Evolutionary conservation across 352 stramenopile genomes (phyloP).

Genomic region (Pythium graminicola): DNA sequence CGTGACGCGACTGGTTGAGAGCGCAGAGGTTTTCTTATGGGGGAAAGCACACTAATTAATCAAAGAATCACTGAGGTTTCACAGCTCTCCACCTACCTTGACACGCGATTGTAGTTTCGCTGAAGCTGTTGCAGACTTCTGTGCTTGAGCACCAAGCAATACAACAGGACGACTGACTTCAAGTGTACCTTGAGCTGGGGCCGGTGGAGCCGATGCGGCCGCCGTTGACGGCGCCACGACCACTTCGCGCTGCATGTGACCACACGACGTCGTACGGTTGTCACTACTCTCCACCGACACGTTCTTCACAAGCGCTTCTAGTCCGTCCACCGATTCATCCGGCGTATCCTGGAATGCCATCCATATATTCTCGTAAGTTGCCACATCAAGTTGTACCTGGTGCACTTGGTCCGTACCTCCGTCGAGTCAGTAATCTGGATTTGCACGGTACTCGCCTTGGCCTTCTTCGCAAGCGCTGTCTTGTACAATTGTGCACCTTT

Average conservation of each 20-base stretch:
- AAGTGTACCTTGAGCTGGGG: constrained; percentile 33
- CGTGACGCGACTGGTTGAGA: constrained; percentile 33
- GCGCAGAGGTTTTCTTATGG: constrained; percentile 35
- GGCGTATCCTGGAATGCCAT: constrained; percentile 25
- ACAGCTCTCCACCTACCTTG: constrained; percentile 33
- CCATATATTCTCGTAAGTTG: too few species aligned
- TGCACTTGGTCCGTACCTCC: too few species aligned
- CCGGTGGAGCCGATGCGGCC: constrained; percentile 11
- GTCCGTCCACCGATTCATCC: constrained; percentile 50
- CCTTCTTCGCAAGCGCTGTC: constrained; percentile 74
- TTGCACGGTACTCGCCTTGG: constrained; percentile 61
- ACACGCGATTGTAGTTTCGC: constrained; percentile 48
- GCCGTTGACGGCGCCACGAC: constrained; percentile 2
- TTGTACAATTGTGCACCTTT: constrained; percentile 88
- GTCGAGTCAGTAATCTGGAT: constrained; percentile 31
- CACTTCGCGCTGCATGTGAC: constrained; percentile 46
- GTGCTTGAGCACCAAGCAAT: constrained; percentile 55
- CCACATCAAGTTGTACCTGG: too few species aligned
- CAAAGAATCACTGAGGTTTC: background rate
- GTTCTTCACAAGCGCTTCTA: constrained; percentile 79
- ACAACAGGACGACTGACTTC: constrained; percentile 65
- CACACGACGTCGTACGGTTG: constrained; percentile 26
- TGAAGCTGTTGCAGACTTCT: constrained; percentile 33
- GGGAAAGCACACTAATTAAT: too few species aligned
- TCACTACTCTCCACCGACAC: constrained; percentile 44